A percentile compares a stretch with the other conserved stretches of the same genome.
phyloP scores from a whole-genome alignment of 225 moss, liverwort and hornwort species.

The Polytrichum formosum region DNA sequence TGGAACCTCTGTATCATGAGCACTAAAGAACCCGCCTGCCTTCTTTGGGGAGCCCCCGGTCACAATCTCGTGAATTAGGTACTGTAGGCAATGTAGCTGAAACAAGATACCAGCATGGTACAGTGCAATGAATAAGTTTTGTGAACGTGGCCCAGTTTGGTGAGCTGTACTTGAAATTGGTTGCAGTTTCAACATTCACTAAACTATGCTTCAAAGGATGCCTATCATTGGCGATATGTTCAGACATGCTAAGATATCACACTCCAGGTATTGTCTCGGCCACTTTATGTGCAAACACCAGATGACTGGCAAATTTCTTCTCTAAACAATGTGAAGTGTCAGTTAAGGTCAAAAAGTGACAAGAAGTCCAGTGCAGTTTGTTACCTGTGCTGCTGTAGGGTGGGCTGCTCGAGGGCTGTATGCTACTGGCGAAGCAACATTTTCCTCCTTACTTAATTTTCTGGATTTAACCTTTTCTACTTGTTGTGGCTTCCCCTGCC shows the following conservation, averaged over 20 bases:
- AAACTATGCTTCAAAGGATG: too few relatives aligned
- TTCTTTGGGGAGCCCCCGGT: slow-evolving; percentile 82
- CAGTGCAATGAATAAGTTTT: too few relatives aligned
- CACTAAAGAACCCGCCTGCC: slow-evolving; percentile 85
- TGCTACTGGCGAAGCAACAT: slow-evolving; percentile 25
- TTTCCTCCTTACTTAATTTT: slow-evolving; percentile 66
- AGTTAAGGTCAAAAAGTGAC: too few relatives aligned
- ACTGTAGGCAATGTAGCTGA: slow-evolving; percentile 94
- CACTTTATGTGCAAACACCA: too few relatives aligned
- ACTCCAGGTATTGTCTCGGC: too few relatives aligned
- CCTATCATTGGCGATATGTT: too few relatives aligned
- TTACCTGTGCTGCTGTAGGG: slow-evolving; percentile 90
- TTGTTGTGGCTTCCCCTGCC: slow-evolving; percentile 71
- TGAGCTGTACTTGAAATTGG: too few relatives aligned
- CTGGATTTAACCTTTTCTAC: slow-evolving; percentile 50
- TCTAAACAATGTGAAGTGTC: too few relatives aligned
- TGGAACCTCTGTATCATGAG: slow-evolving; percentile 81
- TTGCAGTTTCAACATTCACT: too few relatives aligned
- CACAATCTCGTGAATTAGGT: slow-evolving; percentile 86
- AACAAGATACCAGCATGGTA: background rate
- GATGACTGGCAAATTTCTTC: too few relatives aligned
- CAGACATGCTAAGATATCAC: too few relatives aligned
- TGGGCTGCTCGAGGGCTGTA: slow-evolving; percentile 75
- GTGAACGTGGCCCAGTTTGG: too few relatives aligned
- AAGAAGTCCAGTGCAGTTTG: background rate